These are phyloP conservation scores for Teunomyces cretensis DNA, from an alignment of 805 yeast genomes.

Conservation along the genomic window DNA sequence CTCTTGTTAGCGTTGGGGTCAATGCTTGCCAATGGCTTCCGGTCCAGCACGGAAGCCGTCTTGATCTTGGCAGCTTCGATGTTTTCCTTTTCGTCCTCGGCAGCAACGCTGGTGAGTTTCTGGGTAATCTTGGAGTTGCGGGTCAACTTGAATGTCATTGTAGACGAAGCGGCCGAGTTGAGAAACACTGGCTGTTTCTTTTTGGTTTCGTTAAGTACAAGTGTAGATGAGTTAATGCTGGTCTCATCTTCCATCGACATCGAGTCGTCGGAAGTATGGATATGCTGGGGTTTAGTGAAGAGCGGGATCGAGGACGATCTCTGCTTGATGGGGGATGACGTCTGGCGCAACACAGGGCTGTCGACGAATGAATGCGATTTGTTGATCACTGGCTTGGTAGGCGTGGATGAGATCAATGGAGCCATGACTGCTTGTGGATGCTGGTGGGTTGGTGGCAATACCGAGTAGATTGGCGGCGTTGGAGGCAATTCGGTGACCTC, in stretches of 20 bases:
- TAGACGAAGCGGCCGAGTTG: constrained; percentile 27
- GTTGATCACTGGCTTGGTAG: constrained; percentile 12
- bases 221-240: constrained; percentile 9
- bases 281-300: constrained; percentile 2
- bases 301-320: constrained; percentile 9
- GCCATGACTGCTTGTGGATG: background rate
- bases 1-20: constrained; percentile 16
- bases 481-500: constrained; percentile 46
- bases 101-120: constrained; percentile 23
- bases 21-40: constrained; percentile 27
- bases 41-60: constrained; percentile 5
- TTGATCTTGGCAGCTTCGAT: constrained; percentile 5
- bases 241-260: constrained; percentile 5
- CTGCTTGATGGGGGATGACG: constrained; percentile 4
- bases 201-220: constrained; percentile 26
- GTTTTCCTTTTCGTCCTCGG: constrained; percentile 26
- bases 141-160: constrained; percentile 38
- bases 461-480: constrained; percentile 24
- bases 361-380: constrained; percentile 11
- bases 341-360: constrained; percentile 6
- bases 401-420: constrained; percentile 14
- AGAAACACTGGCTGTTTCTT: constrained; percentile 35
- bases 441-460: constrained; percentile 1
- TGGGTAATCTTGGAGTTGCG: constrained; percentile 28
- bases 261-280: background rate